Percentiles rank a stretch among this genome's conserved stretches.
Evolutionary conservation across 495 filamentous ascomycete genomes (phyloP).

Genomic region (Friedmanniomyces endolithicus): DNA sequence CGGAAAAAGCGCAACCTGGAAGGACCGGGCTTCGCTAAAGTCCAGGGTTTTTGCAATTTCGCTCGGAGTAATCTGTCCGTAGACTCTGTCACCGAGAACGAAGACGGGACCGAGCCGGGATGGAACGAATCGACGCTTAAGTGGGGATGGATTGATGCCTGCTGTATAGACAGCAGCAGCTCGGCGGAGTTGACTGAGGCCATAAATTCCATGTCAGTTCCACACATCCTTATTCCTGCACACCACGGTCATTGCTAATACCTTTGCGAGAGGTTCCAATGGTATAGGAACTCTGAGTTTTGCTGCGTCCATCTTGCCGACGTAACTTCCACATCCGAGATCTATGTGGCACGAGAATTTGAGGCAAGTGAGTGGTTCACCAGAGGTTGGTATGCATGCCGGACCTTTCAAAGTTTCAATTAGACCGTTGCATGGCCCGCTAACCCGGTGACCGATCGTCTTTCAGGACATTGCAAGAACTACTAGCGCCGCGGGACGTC

Average conservation of each 20-base stretch:
- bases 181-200: slow-evolving; percentile 13
- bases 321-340: not conserved
- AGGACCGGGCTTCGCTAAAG: not conserved
- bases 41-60: not conserved
- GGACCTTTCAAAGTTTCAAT: no score
- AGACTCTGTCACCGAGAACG: no score
- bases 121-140: not conserved
- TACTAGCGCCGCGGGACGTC: slow-evolving; percentile 10
- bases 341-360: not conserved
- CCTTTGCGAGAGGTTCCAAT: not conserved
- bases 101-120: no score
- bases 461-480: slow-evolving; percentile 11
- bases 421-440: not conserved
- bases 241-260: no score
- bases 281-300: slow-evolving; percentile 4
- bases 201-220: slow-evolving; percentile 11
- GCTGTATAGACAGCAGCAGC: slow-evolving; percentile 16
- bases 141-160: slow-evolving; percentile 15
- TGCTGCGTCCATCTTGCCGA: slow-evolving; percentile 11
- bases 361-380: slow-evolving; percentile 15
- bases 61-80: no score
- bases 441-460: not conserved
- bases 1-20: not conserved
- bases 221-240: no score
- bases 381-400: slow-evolving; percentile 12